A percentile compares a stretch with the other conserved stretches of the same genome.
These are phyloP conservation scores for Cryptococcus sp. DNA, from an alignment of 1,284 basidiomycete genomes.

Conservation along the genomic window DNA sequence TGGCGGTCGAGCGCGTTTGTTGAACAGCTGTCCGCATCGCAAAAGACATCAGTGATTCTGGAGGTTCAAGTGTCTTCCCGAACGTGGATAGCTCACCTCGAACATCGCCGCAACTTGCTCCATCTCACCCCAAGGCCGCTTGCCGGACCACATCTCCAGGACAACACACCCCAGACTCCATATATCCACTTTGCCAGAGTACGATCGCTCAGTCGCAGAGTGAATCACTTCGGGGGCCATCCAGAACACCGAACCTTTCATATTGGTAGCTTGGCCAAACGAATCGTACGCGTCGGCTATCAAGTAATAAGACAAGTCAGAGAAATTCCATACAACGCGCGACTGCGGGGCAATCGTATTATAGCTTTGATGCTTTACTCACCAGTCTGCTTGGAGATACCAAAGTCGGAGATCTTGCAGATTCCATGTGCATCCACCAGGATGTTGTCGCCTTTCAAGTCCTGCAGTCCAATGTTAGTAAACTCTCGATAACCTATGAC, in stretches of 20 bases:
- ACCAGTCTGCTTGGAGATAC: constrained; percentile 81
- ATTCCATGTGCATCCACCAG: constrained; percentile 89
- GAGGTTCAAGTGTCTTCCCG: background rate
- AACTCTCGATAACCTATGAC: constrained; percentile 1
- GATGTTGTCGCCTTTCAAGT: constrained; percentile 98
- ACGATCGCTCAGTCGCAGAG: constrained; percentile 67
- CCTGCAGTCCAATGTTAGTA: constrained; percentile 56
- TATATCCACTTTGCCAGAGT: constrained; percentile 96
- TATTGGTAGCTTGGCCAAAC: constrained; percentile 71
- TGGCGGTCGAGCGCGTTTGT: constrained; percentile 76
- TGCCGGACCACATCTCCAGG: constrained; percentile 96
- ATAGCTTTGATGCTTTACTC: constrained; percentile 8
- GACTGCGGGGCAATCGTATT: background rate
- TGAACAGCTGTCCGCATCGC: constrained; percentile 24
- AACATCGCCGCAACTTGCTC: constrained; percentile 92
- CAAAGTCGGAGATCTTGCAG: constrained; percentile 95
- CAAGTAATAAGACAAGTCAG: constrained; percentile 5
- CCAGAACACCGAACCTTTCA: constrained; percentile 98
- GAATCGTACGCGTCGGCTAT: constrained; percentile 79
- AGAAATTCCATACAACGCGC: background rate
- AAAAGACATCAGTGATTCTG: background rate
- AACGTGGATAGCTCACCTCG: constrained; percentile 61
- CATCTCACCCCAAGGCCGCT: constrained; percentile 87
- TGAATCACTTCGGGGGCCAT: constrained; percentile 95
- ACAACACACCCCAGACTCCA: constrained; percentile 98